phyloP scores from a whole-genome alignment of 1,284 basidiomycete genomes.

The Cutaneotrichosporon mucoides region DNA sequence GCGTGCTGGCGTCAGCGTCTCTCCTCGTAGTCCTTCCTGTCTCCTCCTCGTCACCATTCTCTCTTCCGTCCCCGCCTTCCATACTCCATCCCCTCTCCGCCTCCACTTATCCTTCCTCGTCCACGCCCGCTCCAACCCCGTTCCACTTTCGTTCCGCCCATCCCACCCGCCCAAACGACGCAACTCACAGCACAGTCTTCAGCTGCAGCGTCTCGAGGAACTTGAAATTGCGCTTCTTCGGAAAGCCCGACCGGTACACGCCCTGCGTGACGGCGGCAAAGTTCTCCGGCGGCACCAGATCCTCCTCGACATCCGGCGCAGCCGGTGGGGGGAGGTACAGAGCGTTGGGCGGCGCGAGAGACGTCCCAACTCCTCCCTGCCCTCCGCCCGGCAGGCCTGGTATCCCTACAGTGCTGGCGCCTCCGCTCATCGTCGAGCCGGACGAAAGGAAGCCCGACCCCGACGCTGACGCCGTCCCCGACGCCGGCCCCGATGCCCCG shows the following conservation, averaged over 20 bases:
- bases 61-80: not conserved
- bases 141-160: not conserved
- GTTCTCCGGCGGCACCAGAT: conserved; percentile 47
- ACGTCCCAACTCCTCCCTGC: too few species aligned
- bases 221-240: conserved; percentile 54
- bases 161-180: not conserved
- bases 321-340: conserved; percentile 46
- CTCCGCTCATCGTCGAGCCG: too few species aligned
- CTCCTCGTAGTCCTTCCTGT: not conserved
- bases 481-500: too few species aligned
- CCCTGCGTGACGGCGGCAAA: conserved; percentile 48
- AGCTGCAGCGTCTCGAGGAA: conserved; percentile 54
- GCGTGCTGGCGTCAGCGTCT: conserved; percentile 29
- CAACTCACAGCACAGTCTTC: conserved; percentile 51
- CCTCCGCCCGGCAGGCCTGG: too few species aligned
- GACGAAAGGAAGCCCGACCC: too few species aligned
- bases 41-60: not conserved
- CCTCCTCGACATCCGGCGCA: conserved; percentile 39
- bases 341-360: conserved; percentile 25
- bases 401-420: too few species aligned
- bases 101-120: not conserved
- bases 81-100: too few species aligned
- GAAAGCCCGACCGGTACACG: conserved; percentile 54
- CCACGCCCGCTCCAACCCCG: not conserved
- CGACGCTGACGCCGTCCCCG: too few species aligned